Conservation (phyloP, 208 protist species). For the Leishmania tropica region DNA sequence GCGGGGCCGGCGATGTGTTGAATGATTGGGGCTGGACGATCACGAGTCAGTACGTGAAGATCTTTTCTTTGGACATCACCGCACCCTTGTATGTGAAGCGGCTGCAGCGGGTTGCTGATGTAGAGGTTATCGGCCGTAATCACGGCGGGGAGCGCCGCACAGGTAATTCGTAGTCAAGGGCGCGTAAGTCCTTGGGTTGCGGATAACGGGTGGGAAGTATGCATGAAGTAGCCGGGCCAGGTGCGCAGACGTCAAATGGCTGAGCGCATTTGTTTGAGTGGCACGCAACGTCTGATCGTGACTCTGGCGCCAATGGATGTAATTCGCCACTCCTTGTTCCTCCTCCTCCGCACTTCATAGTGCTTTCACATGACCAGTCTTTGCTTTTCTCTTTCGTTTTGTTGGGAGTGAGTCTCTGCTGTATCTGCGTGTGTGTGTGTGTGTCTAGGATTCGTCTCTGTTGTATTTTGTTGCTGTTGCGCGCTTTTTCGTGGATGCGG, state of each 20-base stretch:
- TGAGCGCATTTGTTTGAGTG: not conserved
- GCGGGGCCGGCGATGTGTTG: conserved; percentile 32
- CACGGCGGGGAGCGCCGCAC: conserved; percentile 6
- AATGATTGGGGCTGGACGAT: conserved; percentile 88
- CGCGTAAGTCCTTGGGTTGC: no score
- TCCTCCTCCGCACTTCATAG: not conserved
- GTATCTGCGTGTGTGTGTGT: not conserved
- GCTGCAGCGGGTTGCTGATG: conserved; percentile 46
- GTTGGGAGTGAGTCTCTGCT: not conserved
- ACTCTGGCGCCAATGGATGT: not conserved
- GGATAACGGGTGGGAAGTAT: not conserved
- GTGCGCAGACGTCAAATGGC: not conserved
- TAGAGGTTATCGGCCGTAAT: conserved; percentile 19
- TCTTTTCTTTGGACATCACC: conserved; percentile 69
- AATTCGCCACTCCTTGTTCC: no score
- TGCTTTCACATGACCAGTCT: not conserved
- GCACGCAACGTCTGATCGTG: not conserved
- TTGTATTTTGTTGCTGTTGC: not conserved
- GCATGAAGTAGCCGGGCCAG: not conserved
- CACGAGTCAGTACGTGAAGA: conserved; percentile 57
- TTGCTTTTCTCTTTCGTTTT: not conserved
- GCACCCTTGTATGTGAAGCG: conserved; percentile 69
- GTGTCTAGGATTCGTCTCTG: not conserved
- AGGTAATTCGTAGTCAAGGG: not conserved
- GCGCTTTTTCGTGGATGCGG: not conserved